A percentile compares a stretch with the other conserved stretches of the same genome.
These are phyloP conservation scores for Nevesoporus exiguus DNA, from an alignment of 768 basidiomycete genomes.

Conservation along the genomic window DNA sequence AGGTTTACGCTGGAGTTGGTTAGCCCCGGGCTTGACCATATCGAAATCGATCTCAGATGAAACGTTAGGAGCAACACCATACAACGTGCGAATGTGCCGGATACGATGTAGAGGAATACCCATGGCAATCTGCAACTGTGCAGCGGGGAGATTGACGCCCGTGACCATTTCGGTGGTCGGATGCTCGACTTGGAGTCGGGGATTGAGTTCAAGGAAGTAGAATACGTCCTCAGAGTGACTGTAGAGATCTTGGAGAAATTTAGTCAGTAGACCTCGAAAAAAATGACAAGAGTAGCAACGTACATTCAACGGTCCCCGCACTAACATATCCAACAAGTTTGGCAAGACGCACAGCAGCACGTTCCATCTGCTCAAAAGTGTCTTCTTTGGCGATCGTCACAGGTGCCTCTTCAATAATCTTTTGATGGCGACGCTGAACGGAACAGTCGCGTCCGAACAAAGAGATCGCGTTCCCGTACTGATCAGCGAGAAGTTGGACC, in stretches of 20 bases:
- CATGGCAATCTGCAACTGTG: constrained; percentile 97
- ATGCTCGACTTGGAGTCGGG: constrained; percentile 99
- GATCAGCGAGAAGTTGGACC: constrained; percentile 97
- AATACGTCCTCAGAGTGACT: constrained; percentile 91
- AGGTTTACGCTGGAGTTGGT: constrained; percentile 89
- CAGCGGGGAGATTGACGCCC: constrained; percentile 95
- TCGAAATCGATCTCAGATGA: constrained; percentile 96
- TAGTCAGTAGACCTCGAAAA: not conserved
- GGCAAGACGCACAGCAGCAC: constrained; percentile 97
- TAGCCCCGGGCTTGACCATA: constrained; percentile 84
- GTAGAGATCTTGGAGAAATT: constrained; percentile 70
- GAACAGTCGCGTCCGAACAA: constrained; percentile 99
- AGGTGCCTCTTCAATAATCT: constrained; percentile 99
- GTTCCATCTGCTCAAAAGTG: constrained; percentile 96
- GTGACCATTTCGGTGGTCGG: constrained; percentile 99
- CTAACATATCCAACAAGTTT: constrained; percentile 99
- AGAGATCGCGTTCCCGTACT: constrained; percentile 98
- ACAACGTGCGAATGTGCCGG: constrained; percentile 91
- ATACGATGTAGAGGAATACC: constrained; percentile 95
- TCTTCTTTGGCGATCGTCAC: constrained; percentile 94
- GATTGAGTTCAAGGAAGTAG: constrained; percentile 98
- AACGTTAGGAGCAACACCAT: constrained; percentile 89
- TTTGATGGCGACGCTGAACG: constrained; percentile 98
- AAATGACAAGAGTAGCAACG: not conserved
- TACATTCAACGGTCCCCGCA: constrained; percentile 98